Conservation (phyloP, 768 basidiomycete genomes). For the Pleurotus citrinopileatus region DNA sequence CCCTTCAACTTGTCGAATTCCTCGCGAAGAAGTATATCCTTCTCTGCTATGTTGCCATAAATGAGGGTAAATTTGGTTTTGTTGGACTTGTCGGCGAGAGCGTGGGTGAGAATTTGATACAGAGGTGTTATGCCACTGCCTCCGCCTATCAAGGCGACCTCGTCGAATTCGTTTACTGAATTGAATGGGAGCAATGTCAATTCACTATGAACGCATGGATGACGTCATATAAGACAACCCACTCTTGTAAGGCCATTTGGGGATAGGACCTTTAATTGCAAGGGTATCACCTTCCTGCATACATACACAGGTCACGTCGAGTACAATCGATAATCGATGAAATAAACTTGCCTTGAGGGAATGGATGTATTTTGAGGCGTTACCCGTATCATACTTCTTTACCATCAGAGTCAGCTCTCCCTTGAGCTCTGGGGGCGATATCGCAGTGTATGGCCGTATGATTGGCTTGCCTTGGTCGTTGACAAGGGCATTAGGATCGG, state of each 20-base stretch:
- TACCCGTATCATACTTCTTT: constrained; percentile 83
- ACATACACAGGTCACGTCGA: not conserved
- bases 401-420: constrained; percentile 81
- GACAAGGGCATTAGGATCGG: constrained; percentile 59
- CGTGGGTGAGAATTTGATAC: constrained; percentile 78
- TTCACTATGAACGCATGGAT: not conserved
- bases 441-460: constrained; percentile 90
- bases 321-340: not conserved
- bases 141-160: constrained; percentile 88
- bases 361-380: constrained; percentile 82
- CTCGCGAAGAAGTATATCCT: constrained; percentile 85
- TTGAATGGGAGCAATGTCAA: constrained; percentile 8
- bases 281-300: constrained; percentile 71
- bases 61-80: constrained; percentile 93
- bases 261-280: constrained; percentile 86
- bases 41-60: constrained; percentile 86
- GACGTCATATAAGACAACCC: constrained; percentile 13
- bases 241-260: constrained; percentile 87
- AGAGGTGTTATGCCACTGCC: constrained; percentile 92
- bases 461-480: constrained; percentile 85
- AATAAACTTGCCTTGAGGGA: constrained; percentile 50
- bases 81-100: constrained; percentile 69
- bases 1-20: constrained; percentile 70
- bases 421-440: constrained; percentile 69
- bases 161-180: constrained; percentile 79